Conservation (phyloP, 2,329 filamentous ascomycete species). For the Claviceps digitariae region DNA sequence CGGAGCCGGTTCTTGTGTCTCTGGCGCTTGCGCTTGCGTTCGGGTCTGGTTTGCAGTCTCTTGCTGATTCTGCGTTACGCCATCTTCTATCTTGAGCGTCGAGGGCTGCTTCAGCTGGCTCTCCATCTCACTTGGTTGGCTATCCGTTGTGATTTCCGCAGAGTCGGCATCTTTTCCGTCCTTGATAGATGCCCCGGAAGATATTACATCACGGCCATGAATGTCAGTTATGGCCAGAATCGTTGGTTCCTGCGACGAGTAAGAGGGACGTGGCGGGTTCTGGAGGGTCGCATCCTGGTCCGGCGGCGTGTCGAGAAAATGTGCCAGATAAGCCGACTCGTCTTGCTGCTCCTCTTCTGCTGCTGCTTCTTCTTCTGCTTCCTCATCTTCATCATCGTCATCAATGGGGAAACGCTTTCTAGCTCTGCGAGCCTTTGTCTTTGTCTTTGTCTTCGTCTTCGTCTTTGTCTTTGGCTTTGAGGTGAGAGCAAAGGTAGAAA, state of each 20-base stretch:
- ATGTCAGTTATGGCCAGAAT: not conserved
- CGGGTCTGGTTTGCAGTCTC: not conserved
- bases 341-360: not conserved
- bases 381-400: constrained; percentile 16
- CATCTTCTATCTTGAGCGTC: not conserved
- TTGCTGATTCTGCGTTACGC: not conserved
- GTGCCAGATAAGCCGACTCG: not conserved
- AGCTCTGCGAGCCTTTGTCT: constrained; percentile 16
- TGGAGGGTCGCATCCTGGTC: not conserved
- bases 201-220: not conserved
- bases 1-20: not conserved
- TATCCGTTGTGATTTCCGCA: not conserved
- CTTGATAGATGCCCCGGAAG: not conserved
- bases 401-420: constrained; percentile 19
- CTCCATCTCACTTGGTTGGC: not conserved
- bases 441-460: too few relatives aligned
- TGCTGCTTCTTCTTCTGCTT: not conserved
- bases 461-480: constrained; percentile 9
- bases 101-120: not conserved
- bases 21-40: not conserved
- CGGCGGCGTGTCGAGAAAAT: not conserved
- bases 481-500: constrained; percentile 39
- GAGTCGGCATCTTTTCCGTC: not conserved
- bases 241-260: not conserved
- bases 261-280: not conserved